Percentiles rank a stretch among this genome's conserved stretches.
Evolutionary conservation across 176 grass and related monocot species (phyloP).

Genomic region (Oryza glaberrima): DNA sequence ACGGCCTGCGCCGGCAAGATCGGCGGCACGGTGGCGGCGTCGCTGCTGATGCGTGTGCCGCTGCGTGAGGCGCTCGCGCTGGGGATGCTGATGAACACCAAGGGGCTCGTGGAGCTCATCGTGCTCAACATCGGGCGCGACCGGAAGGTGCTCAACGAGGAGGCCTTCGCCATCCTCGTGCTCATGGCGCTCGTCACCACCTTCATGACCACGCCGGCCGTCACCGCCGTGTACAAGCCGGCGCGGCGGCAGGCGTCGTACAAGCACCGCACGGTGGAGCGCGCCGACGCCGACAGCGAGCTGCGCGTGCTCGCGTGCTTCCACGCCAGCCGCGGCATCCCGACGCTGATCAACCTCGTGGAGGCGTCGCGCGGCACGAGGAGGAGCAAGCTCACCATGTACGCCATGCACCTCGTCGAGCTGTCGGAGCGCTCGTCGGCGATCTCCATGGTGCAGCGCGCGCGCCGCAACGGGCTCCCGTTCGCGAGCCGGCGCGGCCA

Average conservation of each 20-base stretch:
- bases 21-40: conserved; percentile 41
- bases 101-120: conserved; percentile 69
- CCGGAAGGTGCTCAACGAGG: conserved; percentile 66
- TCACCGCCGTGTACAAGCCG: conserved; percentile 53
- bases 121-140: conserved; percentile 69
- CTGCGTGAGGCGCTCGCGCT: conserved; percentile 51
- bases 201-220: conserved; percentile 53
- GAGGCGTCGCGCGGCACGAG: conserved; percentile 58
- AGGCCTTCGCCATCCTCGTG: conserved; percentile 62
- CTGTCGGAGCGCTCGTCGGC: conserved; percentile 60
- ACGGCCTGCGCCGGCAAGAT: conserved; percentile 69
- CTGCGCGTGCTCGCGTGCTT: conserved; percentile 70
- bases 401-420: conserved; percentile 77
- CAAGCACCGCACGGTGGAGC: conserved; percentile 61
- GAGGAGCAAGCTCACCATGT: conserved; percentile 51
- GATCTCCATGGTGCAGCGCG: conserved; percentile 64
- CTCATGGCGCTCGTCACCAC: conserved; percentile 66
- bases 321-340: conserved; percentile 58
- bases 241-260: conserved; percentile 29
- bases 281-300: conserved; percentile 47
- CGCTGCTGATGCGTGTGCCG: conserved; percentile 35
- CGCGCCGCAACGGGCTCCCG: conserved; percentile 61
- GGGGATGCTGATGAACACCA: conserved; percentile 71
- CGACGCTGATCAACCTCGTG: conserved; percentile 63
- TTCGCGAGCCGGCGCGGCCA: conserved; percentile 34